These are phyloP conservation scores for Vitis rotundifolia DNA, from an alignment of 164 flowering plant genomes.

Conservation along the genomic window DNA sequence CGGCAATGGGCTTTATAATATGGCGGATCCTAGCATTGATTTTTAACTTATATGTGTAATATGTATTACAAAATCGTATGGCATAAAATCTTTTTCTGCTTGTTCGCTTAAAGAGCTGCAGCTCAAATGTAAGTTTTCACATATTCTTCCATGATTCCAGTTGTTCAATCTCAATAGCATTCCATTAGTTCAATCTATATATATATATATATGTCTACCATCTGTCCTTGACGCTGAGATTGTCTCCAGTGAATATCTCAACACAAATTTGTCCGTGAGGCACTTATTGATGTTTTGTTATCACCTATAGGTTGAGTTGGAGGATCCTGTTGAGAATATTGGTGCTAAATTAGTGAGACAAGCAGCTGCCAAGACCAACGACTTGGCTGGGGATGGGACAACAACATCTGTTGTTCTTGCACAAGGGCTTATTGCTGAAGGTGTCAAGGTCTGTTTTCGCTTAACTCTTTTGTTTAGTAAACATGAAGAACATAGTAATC, in stretches of 20 bases:
- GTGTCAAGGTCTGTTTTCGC: conserved; percentile 80
- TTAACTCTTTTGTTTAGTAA: background rate
- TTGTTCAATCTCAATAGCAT: too few relatives aligned
- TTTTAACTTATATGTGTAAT: too few relatives aligned
- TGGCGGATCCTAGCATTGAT: background rate
- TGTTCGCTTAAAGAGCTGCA: too few relatives aligned
- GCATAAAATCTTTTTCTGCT: too few relatives aligned
- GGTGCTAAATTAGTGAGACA: conserved; percentile 97
- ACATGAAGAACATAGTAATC: background rate
- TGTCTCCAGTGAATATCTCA: background rate
- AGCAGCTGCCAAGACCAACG: conserved; percentile 99
- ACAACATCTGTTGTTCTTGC: conserved; percentile 99
- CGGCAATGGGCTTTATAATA: background rate
- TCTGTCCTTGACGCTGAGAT: background rate
- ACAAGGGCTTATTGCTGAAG: conserved; percentile 94
- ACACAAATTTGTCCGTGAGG: background rate
- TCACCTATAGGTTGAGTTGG: conserved; percentile 74
- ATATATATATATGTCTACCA: too few relatives aligned
- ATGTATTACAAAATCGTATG: too few relatives aligned
- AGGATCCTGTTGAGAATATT: conserved; percentile 97
- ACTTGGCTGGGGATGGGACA: conserved; percentile 99
- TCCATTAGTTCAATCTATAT: too few relatives aligned
- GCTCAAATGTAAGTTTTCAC: too few relatives aligned
- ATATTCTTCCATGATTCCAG: too few relatives aligned
- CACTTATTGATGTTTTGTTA: background rate